phyloP scores from a whole-genome alignment of 176 grass and related monocot species.

The Typha latifolia region DNA sequence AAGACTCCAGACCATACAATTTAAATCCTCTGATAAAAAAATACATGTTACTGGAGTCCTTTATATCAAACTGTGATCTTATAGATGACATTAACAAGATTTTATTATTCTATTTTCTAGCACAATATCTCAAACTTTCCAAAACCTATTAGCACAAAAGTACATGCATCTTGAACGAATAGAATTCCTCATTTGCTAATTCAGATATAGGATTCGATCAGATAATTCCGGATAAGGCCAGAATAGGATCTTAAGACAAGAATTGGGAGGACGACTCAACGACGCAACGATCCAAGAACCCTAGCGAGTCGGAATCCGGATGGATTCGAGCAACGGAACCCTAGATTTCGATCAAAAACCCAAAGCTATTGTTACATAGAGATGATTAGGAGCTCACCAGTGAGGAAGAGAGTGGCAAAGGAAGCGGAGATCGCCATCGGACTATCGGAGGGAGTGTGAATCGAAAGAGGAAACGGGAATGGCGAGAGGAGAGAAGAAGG shows the following conservation, averaged over 20 bases:
- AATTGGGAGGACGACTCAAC: not conserved
- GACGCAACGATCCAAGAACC: not conserved
- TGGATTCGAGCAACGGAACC: not conserved
- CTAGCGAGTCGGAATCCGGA: not conserved
- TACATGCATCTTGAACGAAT: too few species aligned
- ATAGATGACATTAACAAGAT: too few species aligned
- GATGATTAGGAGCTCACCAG: slow-evolving; percentile 9
- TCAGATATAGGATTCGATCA: not conserved
- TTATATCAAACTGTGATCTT: too few species aligned
- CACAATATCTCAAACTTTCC: too few species aligned
- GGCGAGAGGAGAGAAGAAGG: not conserved
- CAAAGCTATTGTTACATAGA: not conserved
- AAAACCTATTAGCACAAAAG: too few species aligned
- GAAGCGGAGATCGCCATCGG: slow-evolving; percentile 28
- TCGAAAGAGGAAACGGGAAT: not conserved
- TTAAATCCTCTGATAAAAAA: too few species aligned
- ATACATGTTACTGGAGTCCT: too few species aligned
- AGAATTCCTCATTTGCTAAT: too few species aligned
- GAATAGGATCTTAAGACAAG: not conserved
- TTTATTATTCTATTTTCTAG: too few species aligned
- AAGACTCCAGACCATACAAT: too few species aligned
- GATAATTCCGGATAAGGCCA: not conserved
- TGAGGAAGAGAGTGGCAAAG: slow-evolving; percentile 18
- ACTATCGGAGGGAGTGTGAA: not conserved
- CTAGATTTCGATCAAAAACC: not conserved